Conservation (phyloP, 2,329 filamentous ascomycete genomes). For the Colletotrichum higginsianum region DNA sequence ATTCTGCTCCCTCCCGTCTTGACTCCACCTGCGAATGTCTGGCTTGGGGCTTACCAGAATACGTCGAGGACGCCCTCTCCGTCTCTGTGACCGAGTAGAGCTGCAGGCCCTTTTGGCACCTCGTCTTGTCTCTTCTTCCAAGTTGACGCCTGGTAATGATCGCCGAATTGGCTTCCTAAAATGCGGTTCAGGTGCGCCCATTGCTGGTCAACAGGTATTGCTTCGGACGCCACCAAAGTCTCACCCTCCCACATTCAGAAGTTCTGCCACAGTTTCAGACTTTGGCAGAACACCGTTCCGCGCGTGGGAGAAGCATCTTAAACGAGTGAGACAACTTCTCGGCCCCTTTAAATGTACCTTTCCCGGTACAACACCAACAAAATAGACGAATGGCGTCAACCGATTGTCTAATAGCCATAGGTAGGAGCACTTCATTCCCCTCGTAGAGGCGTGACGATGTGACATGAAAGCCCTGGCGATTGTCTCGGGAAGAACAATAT, state of each 20-base stretch:
- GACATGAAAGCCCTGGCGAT: not conserved
- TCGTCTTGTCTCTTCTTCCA: too few relatives aligned
- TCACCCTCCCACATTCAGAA: not conserved
- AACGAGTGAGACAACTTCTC: constrained; percentile 7
- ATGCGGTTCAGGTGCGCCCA: too few relatives aligned
- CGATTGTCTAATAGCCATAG: not conserved
- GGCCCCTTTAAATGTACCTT: not conserved
- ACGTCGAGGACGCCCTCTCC: not conserved
- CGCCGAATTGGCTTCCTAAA: too few relatives aligned
- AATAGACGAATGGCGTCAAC: not conserved
- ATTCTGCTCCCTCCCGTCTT: constrained; percentile 13
- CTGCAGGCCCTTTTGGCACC: not conserved
- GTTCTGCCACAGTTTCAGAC: not conserved
- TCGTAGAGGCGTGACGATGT: not conserved
- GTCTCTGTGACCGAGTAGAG: not conserved
- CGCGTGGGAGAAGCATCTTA: not conserved
- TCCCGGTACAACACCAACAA: not conserved
- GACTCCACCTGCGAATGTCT: not conserved
- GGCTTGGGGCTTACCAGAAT: not conserved
- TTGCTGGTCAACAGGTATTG: too few relatives aligned
- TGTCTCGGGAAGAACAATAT: constrained; percentile 35
- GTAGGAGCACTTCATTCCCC: not conserved
- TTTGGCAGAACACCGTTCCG: not conserved
- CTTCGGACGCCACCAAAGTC: not conserved
- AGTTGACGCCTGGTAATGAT: too few relatives aligned